Evolutionary conservation across 2,329 filamentous ascomycete genomes (phyloP), one percentile per base, ranked within the genome.

Genomic region (Epicoccum sorghinum): DNA sequence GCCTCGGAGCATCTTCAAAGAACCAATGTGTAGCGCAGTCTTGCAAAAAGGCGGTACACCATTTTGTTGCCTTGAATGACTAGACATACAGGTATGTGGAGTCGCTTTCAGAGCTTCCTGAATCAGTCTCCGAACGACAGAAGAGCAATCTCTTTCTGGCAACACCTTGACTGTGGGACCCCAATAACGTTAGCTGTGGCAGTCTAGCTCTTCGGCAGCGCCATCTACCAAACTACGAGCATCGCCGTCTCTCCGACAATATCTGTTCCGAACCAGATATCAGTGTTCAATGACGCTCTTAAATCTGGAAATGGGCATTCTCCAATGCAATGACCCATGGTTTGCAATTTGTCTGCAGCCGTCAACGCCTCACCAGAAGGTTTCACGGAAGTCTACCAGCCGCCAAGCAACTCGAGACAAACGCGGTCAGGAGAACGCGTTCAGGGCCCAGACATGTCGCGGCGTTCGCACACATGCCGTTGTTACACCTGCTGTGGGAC

Each of bases 191-290:
- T 45, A 46, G 6, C 25, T 27, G 35, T 46, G 37, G 42, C 44
- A 47, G 27, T 18, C 8, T 33, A 4, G 41, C 52, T 22, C 29
- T 37, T 46, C 46, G 40, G 52, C 41, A 46, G 18, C 52, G 51
- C 46, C 36, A 38, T 45, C 46, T 50, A 49, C 52, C 52, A 46
- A 38, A 41, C n/a, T 29, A 27, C 18, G 23, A 35, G 6, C 41
- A 37, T 39, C 52, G 29, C 10, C 10, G 32, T 13, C 10, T n/a
- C 3, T 18, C 18, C 18, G 18, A 18, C 18, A 18, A 18, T 18
- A 10, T 23, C 33, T 42, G 32, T 50, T 41, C 35, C 27, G 52
- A 25, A 49, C 45, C 40, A 36, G 30, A n/a, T 33, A 33, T 33
- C 32, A 9, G 10, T 13, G 18, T 10, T 46, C 30, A 22, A 55